Percentiles rank a stretch among this genome's conserved stretches.
phyloP scores from a whole-genome alignment of 2,329 filamentous ascomycete genomes.

The Aspergillus glaucus region DNA sequence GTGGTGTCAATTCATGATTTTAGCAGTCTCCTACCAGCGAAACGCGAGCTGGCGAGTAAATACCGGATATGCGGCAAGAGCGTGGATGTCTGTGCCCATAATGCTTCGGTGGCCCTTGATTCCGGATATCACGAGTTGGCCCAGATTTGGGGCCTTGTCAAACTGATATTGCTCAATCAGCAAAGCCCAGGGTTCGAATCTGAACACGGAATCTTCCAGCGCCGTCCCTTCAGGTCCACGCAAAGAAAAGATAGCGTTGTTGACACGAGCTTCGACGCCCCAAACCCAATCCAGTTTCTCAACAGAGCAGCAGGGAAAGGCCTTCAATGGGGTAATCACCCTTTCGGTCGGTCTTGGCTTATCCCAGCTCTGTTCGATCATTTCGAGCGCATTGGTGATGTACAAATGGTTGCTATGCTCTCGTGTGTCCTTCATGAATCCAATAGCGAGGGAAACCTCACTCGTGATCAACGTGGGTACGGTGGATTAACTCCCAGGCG shows the following conservation, averaged over 20 bases:
- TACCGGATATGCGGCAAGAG: slow-evolving; percentile 82
- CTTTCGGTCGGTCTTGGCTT: slow-evolving; percentile 51
- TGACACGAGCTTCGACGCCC: slow-evolving; percentile 24
- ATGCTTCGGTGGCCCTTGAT: slow-evolving; percentile 68
- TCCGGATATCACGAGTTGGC: slow-evolving; percentile 66
- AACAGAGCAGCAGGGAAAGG: slow-evolving; percentile 37
- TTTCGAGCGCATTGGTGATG: slow-evolving; percentile 55
- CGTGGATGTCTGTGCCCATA: slow-evolving; percentile 74
- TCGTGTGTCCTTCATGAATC: slow-evolving; percentile 54
- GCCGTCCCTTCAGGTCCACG: slow-evolving; percentile 50
- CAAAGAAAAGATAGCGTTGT: slow-evolving; percentile 28
- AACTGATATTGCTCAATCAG: slow-evolving; percentile 68
- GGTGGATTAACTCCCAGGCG: slow-evolving; percentile 25
- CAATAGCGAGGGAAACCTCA: slow-evolving; percentile 34
- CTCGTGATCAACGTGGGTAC: slow-evolving; percentile 11
- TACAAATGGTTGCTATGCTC: slow-evolving; percentile 61
- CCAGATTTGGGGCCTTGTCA: slow-evolving; percentile 76
- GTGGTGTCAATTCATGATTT: slow-evolving; percentile 68
- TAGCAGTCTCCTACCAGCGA: slow-evolving; percentile 67
- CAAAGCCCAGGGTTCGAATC: slow-evolving; percentile 62
- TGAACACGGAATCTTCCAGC: slow-evolving; percentile 61
- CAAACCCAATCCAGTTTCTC: slow-evolving; percentile 26
- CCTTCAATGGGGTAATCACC: slow-evolving; percentile 53
- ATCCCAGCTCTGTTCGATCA: slow-evolving; percentile 53
- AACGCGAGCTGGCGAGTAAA: slow-evolving; percentile 65